Evolutionary conservation across 768 basidiomycete genomes (phyloP).

Genomic region (Lactarius indigo): DNA sequence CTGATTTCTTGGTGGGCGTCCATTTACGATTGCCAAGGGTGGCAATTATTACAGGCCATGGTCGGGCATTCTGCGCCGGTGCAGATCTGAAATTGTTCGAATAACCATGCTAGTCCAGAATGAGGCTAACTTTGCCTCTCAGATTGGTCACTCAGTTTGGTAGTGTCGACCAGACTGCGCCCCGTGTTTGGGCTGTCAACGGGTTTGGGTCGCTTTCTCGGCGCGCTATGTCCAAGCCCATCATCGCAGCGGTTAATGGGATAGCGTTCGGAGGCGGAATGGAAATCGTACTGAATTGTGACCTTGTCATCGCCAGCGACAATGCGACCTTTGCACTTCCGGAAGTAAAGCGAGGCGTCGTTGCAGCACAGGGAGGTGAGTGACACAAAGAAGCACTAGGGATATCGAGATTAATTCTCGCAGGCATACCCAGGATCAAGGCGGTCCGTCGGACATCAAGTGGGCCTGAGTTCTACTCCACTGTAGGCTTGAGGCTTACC

Average conservation of each 20-base stretch:
- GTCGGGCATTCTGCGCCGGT: conserved; percentile 73
- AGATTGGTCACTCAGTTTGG: conserved; percentile 61
- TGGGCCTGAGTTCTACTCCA: conserved; percentile 32
- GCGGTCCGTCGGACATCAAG: conserved; percentile 74
- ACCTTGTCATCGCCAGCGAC: conserved; percentile 65
- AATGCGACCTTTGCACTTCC: conserved; percentile 70
- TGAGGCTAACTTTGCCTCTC: background rate
- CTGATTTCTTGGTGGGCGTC: background rate
- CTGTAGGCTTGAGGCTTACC: background rate
- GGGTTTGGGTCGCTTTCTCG: conserved; percentile 77
- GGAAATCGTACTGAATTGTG: conserved; percentile 62
- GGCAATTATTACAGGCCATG: conserved; percentile 67
- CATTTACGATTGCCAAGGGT: conserved; percentile 47
- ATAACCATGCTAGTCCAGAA: background rate
- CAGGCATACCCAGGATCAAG: conserved; percentile 64
- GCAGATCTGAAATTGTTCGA: conserved; percentile 55
- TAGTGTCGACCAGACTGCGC: conserved; percentile 42
- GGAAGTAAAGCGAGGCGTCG: conserved; percentile 74
- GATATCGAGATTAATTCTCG: background rate
- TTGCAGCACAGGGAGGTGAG: conserved; percentile 69
- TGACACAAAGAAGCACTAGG: conserved; percentile 11
- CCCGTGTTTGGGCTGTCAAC: conserved; percentile 38
- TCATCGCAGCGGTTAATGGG: conserved; percentile 81
- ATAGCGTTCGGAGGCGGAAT: conserved; percentile 40
- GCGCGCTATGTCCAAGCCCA: conserved; percentile 62